Base-by-base conservation (phyloP, 257 asterid species). In the Solanum sitiens region DNA sequence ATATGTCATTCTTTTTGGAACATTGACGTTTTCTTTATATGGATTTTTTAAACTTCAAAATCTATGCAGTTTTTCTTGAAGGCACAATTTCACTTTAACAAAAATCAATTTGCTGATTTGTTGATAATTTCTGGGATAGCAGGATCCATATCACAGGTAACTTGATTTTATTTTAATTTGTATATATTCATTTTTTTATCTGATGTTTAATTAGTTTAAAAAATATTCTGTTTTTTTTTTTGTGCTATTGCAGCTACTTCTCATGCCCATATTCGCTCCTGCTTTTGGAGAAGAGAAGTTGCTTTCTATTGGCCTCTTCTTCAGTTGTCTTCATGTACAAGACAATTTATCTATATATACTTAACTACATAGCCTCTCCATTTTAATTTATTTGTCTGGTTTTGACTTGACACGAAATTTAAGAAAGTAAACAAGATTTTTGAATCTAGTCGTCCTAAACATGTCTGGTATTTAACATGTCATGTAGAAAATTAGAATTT, bases 31-130 rank as follows among this genome's bases (percentile, higher is more conserved):
- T 21, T 39, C 25, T 44, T 25, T 4, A 8, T 25, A 3, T 77
- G 50, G 18, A 23, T 11, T 37, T 10, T 10, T 74, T 74, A 30
- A 39, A 74, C 53, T 40, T 8, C 76, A 39, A 15, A 53, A 68
- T 35, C 39, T 44, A 2, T 74, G 94, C 97, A 97, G 99, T 97
- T 91, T 86, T 95, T 87, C 92, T 92, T 97, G 94, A 97, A 95
- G 93, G 95, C 97, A 37, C 94, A 95, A 65, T 97, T 97, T 90
- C 98, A 94, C 92, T 97, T 94, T 74, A 93, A 94, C 93, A 95
- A 95, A 90, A 92, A 92, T 89, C 98, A 97, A 86, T 95, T 97
- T 70, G 98, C 99, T 25, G 98, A 97, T 91, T 90, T 97, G 79
- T 87, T 95, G 98, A 93, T 93, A 77, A 97, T 97, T 84, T 89